Conservation (phyloP, 2,329 filamentous ascomycete species). For the Pyrenophora teres region DNA sequence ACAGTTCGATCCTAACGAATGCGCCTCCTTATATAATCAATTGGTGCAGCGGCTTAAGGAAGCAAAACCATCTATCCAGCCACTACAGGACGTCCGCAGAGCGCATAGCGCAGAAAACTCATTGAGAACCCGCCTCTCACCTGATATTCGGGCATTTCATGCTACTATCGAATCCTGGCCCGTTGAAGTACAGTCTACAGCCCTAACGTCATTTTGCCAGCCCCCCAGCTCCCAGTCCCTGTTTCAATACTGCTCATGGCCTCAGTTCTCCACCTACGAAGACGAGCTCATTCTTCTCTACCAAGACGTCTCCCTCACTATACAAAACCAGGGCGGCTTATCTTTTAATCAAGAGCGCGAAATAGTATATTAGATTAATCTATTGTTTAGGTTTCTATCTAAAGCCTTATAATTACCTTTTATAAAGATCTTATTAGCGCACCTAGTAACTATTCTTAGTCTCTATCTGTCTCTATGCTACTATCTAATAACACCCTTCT, state of each 20-base stretch:
- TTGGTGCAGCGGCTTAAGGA: not conserved
- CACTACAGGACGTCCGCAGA: slow-evolving; percentile 2
- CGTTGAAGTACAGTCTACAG: slow-evolving; percentile 3
- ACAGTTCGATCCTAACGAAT: slow-evolving; percentile 3
- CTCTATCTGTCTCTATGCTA: no score
- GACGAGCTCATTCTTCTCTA: slow-evolving; percentile 8
- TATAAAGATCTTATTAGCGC: not conserved
- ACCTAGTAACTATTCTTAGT: no score
- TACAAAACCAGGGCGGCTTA: slow-evolving; percentile 3
- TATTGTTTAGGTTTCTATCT: slow-evolving; percentile 1
- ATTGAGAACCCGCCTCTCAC: slow-evolving; percentile 5
- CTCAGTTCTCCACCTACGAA: slow-evolving; percentile 7
- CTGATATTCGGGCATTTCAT: slow-evolving; percentile 1
- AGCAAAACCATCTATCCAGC: slow-evolving; percentile 6
- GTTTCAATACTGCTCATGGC: slow-evolving; percentile 7
- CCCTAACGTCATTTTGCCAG: slow-evolving; percentile 5
- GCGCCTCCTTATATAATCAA: slow-evolving; percentile 6
- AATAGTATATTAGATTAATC: slow-evolving; percentile 7
- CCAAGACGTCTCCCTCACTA: slow-evolving; percentile 4
- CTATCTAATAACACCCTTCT: no score
- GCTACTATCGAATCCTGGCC: slow-evolving; percentile 5
- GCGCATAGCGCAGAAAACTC: not conserved
- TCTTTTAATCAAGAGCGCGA: slow-evolving; percentile 8
- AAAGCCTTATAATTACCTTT: slow-evolving; percentile 4
- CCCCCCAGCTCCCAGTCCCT: slow-evolving; percentile 5